A percentile compares a stretch with the other conserved stretches of the same genome.
phyloP scores from a whole-genome alignment of 2,329 filamentous ascomycete genomes.

The Daldinia sp. region DNA sequence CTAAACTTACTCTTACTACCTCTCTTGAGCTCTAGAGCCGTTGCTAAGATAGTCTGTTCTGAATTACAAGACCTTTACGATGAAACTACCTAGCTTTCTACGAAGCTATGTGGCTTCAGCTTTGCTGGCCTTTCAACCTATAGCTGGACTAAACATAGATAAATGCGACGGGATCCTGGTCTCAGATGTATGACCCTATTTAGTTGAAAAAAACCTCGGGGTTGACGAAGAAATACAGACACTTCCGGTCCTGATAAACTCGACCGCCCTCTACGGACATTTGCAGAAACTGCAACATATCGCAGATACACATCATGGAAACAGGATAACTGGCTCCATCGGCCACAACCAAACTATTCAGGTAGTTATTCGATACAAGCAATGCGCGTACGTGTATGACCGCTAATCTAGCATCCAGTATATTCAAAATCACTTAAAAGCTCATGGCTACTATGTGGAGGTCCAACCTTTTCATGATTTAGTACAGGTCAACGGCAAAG shows the following conservation, averaged over 20 bases:
- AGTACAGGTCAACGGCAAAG: slow-evolving; percentile 12
- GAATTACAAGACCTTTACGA: slow-evolving; percentile 4
- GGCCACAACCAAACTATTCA: slow-evolving; percentile 32
- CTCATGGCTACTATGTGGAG: slow-evolving; percentile 36
- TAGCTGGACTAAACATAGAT: slow-evolving; percentile 9
- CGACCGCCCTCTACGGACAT: slow-evolving; percentile 16
- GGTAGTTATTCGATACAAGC: slow-evolving; percentile 18
- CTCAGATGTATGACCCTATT: slow-evolving; percentile 21
- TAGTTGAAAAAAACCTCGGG: background rate
- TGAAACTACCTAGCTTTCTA: slow-evolving; percentile 5
- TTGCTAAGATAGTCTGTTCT: too few species aligned
- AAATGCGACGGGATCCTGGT: slow-evolving; percentile 21
- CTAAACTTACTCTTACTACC: background rate
- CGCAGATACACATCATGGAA: slow-evolving; percentile 10
- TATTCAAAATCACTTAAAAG: slow-evolving; percentile 27
- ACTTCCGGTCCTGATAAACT: slow-evolving; percentile 26
- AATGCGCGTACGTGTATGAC: background rate
- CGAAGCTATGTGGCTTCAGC: slow-evolving; percentile 1
- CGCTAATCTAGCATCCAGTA: slow-evolving; percentile 24
- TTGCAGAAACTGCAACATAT: slow-evolving; percentile 23
- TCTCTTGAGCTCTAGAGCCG: background rate
- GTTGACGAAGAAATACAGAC: slow-evolving; percentile 22
- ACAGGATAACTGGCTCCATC: slow-evolving; percentile 24
- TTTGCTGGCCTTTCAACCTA: slow-evolving; percentile 7
- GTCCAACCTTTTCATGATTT: slow-evolving; percentile 22